Evolutionary conservation across 352 stramenopile species (phyloP), one percentile per base, ranked within the genome.

Genomic region (Phytopythium ostracodes): DNA sequence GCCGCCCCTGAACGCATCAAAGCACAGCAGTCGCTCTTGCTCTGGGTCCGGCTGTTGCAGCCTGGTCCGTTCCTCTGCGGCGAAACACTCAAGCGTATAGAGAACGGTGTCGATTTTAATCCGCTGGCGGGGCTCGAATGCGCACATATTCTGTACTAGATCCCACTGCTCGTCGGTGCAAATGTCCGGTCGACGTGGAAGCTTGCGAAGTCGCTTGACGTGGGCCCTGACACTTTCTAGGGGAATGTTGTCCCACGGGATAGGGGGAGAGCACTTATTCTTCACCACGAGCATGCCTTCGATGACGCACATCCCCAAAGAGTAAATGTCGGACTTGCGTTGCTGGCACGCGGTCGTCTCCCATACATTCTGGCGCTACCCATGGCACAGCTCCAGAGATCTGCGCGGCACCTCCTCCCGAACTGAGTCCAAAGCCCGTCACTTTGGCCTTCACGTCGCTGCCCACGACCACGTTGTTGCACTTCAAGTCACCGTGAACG

Each of bases 261-360:
- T 44, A 15, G 38, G 38, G 4, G 38, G 38, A 20, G 2, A 44
- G 4, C 14, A 47, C 7, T 12, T 24, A 20, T 47, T 24, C 18
- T 53, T 7, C 2, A 35, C 46, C 22, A 53, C 14, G 1, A 53
- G 1, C 25, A 53, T 29, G 12, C 5, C 46, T 33, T 53, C 46
- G 24, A 53, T 53, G 22, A 53, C 4, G 25, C 46, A 53, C 46
- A 53, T 53, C 0, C 46, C 46, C 22, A 53, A 4, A 1, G 46
- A 53, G 46, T 35, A 53, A 7, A 53, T 53, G 24, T 53, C 46
- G 9, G 46, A 53, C 46, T 53, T 11, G 14, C 18, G 46, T 53
- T 17, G 46, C 14, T 2, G 24, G 46, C 22, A 35, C 22, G 24
- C 46, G 22, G 10, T 53, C 46, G 5, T 35, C 10, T 2, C 46